Evolutionary conservation across 176 grass and related monocot genomes (phyloP), one percentile per base, ranked within the genome.

Genomic region (Puya raimondii): DNA sequence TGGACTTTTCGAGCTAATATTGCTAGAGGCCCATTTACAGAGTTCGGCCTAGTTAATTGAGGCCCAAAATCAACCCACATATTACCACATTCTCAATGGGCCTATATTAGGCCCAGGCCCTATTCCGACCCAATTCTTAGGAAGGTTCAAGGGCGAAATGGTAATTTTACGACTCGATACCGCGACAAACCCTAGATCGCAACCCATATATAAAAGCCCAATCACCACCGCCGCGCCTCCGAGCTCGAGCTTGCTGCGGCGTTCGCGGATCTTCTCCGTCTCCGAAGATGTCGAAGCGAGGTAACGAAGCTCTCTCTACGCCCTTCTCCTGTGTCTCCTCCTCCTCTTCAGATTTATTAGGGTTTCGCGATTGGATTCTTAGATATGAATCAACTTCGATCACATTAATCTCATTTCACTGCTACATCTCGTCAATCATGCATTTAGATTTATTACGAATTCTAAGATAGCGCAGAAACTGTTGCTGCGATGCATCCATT

Each of bases 241-340:
- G 33, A 42, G 4, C 33, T 42, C 33, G 5, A 61, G n/a, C 56
- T 22, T 7, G 17, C 17, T 10, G 56, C 14, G 56, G 56, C 56
- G 56, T 61, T 13, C 1, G 9, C 16, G 8, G 10, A 16, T 22
- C 17, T 20, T 18, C 56, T 61, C 9, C 14, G 17, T 61, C 5
- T 21, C n/a, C 56, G 33, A 61, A 61, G 16, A 61, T 61, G 56
- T 61, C 56, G 56, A 61, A 61, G 56, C 56, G 56, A 61, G 56
- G 56, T 61, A 61, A 61, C 9, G n/a, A 4, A 4, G 56, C 14
- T 61, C 4, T 42, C 56, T 61, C 56, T 10, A 16, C 53, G 15
- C 53, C 53, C 3, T 57, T 17, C 4, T 17, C 13, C 53, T 61
- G n/a, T 20, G 9, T 61, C 53, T 17, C 7, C 7, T 58, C 1